Percentiles rank a stretch among this genome's conserved stretches.
phyloP scores from a whole-genome alignment of 768 basidiomycete species.

The Lentinula sp. region DNA sequence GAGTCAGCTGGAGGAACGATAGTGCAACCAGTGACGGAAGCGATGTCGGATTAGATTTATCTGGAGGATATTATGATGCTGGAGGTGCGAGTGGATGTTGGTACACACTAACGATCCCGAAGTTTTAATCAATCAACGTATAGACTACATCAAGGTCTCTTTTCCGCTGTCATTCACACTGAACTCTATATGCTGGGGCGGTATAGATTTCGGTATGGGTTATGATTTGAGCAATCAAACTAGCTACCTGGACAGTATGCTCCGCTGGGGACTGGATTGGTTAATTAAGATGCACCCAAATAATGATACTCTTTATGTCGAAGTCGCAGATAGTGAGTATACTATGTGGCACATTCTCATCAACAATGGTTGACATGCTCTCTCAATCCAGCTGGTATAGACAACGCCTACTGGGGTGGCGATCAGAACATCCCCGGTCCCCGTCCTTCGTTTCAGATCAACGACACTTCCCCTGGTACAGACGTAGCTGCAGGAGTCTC shows the following conservation, averaged over 20 bases:
- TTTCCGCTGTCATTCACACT: conserved; percentile 84
- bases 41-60: conserved; percentile 68
- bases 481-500: conserved; percentile 83
- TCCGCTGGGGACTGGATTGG: conserved; percentile 92
- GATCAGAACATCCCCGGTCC: conserved; percentile 71
- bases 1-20: conserved; percentile 85
- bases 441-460: conserved; percentile 75
- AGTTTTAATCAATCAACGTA: neutral
- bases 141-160: conserved; percentile 86
- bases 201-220: conserved; percentile 76
- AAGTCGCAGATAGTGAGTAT: conserved; percentile 58
- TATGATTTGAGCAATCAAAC: conserved; percentile 87
- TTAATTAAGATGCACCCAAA: conserved; percentile 85
- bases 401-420: conserved; percentile 87
- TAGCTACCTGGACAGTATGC: conserved; percentile 83
- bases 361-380: conserved; percentile 2
- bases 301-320: conserved; percentile 67
- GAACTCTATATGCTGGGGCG: conserved; percentile 89
- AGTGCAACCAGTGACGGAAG: conserved; percentile 73
- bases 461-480: conserved; percentile 77
- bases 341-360: neutral
- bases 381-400: conserved; percentile 40
- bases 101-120: conserved; percentile 1
- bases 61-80: conserved; percentile 85
- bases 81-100: conserved; percentile 47